Base-by-base conservation (phyloP, 352 stramenopile species). In the Phytophthora foliorum region DNA sequence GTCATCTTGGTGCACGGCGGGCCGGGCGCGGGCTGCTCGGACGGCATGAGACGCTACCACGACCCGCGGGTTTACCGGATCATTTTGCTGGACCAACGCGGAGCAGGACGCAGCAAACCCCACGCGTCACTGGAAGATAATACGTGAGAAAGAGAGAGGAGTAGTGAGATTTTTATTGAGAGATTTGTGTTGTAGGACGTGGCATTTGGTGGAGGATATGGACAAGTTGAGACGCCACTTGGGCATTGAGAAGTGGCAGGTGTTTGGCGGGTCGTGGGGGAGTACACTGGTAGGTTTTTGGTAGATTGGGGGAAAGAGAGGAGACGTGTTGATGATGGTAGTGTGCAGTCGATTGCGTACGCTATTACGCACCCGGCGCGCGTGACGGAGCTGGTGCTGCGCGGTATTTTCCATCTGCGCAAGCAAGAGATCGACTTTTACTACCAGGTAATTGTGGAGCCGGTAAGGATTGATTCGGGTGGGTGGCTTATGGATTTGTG, bases 1-100 rank as follows among this genome's bases (percentile, higher is more conserved):
- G 95, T 96, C 32, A 84, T 99, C n/a, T 93, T 98, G 72, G 85
- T 98, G 24, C 96, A 99, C 73, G 96, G 96, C 27, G 96, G 96
- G 2, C 96, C 96, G 0, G 96, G 96, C 11, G 90, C 88, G 2
- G 95, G 91, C 34, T 98, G 93, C 77, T 92, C 79, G 31, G 81
- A 90, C 0, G 83, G 74, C 63, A 97, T 98, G 88, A 86, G 90
- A 21, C 91, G 89, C 49, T 98, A 94, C 78, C 97, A 98, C 78
- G 90, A 98, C 78, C 94, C 93, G 19, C 61, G 82, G 22, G 79
- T 93, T 14, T 98, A 98, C 68, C 88, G 84, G 45, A 97, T 99
- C 49, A 93, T 98, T 49, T 78, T 98, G 25, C 67, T 98, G 27
- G 96, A 99, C 80, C 96, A 99, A 81, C 84, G 96, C 24, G 96